Base-by-base conservation (phyloP, 768 basidiomycete genomes). In the Macrolepiota albuminosa region DNA sequence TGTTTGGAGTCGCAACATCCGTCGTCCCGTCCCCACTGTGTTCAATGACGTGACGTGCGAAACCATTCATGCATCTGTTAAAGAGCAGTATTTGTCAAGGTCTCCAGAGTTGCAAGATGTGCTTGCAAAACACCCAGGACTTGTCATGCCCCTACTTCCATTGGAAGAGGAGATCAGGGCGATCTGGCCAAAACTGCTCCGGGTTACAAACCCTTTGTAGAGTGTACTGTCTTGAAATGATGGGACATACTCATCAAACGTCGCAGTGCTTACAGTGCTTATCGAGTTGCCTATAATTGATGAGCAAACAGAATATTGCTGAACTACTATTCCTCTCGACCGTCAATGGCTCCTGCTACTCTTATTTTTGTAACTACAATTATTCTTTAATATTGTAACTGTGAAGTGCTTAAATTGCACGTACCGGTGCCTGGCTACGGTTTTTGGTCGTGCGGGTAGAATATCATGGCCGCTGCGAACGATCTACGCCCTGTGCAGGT, bases 401-500 rank as follows among this genome's bases (percentile, higher is more conserved):
- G 42, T 43, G n/a, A n/a, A 21, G n/a, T 10, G n/a, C 42, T 43
- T 9, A 43, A 21, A 21, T 21, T 21, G 21, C 21, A 21, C 21
- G 21, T 21, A 1, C 21, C 21, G 21, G 42, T 9, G 21, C 9
- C n/a, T 5, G n/a, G n/a, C 42, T 43, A 8, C 0, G n/a, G n/a
- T 9, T 21, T 21, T 21, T 0, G 6, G 40, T 43, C n/a, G 42
- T 21, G n/a, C 42, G 3, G 9, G 42, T 21, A 92, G 70, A 96
- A 95, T 70, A 80, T 96, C 58, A 91, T 95, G 84, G 90, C 88
- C 14, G 89, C 91, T 18, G 91, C 90, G 40, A 96, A 96, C 67
- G 93, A 94, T 66, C 73, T 95, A 54, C 84, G 94, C 29, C 93
- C 93, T 0, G 89, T 94, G 5, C 93, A 95, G 81, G 92, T 87